These are phyloP conservation scores for Goffeauzyma gilvescens DNA, from an alignment of 768 basidiomycete genomes.

Conservation along the genomic window DNA sequence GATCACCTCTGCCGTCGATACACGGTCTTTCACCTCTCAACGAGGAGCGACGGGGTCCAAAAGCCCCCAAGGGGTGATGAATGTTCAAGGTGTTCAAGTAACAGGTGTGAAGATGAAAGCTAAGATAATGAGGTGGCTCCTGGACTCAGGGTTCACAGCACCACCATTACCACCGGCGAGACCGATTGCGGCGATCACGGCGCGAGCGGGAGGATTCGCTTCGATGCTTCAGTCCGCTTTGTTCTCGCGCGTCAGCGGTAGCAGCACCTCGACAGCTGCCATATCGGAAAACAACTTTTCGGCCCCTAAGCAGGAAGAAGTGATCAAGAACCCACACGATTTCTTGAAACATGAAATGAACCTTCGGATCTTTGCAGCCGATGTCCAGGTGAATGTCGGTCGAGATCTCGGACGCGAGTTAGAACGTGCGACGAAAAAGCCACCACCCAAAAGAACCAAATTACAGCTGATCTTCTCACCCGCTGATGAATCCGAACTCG, in stretches of 20 bases:
- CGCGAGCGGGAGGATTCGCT: conserved; percentile 17
- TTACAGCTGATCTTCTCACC: conserved; percentile 59
- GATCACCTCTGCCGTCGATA: conserved; percentile 15
- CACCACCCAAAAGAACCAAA: conserved; percentile 54
- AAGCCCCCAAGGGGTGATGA: conserved; percentile 50
- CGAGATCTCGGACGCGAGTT: conserved; percentile 40
- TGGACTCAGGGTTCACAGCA: conserved; percentile 25
- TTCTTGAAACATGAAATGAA: conserved; percentile 21
- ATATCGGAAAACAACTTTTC: no score
- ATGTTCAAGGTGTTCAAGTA: conserved; percentile 43
- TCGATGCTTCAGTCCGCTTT: conserved; percentile 26
- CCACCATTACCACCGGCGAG: conserved; percentile 23
- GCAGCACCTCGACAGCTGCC: conserved; percentile 8
- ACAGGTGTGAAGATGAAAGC: conserved; percentile 54
- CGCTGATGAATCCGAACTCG: conserved; percentile 20
- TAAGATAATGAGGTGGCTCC: conserved; percentile 42
- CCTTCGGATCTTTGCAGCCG: conserved; percentile 29
- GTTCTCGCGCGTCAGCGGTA: conserved; percentile 13
- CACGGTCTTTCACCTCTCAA: conserved; percentile 32
- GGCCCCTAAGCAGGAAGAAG: conserved; percentile 14
- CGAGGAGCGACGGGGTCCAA: conserved; percentile 20
- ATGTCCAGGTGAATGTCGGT: conserved; percentile 29
- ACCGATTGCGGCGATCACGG: conserved; percentile 10
- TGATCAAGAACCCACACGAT: conserved; percentile 25
- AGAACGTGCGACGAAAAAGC: conserved; percentile 83